Conservation (phyloP, 257 asterid genomes). For the Capsicum rhomboideum region DNA sequence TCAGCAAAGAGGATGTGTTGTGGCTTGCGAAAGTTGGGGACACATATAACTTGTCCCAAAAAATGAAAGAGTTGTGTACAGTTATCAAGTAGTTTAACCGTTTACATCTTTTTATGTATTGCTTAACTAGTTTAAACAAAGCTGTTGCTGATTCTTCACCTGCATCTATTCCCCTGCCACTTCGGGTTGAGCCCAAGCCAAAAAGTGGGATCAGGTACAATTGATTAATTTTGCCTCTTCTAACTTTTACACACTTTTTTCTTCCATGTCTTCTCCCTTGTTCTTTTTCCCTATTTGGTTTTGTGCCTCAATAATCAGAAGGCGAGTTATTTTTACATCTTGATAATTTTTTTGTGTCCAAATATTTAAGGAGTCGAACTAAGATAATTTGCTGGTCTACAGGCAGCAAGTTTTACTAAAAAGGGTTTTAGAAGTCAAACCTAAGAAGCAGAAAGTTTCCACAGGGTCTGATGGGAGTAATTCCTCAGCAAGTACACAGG, state of each 20-base stretch:
- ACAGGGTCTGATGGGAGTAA: slow-evolving; percentile 19
- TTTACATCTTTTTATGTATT: neutral
- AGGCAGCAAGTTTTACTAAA: slow-evolving; percentile 93
- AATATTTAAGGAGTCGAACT: neutral
- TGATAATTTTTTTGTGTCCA: neutral
- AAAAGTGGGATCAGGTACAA: slow-evolving; percentile 83
- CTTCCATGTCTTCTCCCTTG: neutral
- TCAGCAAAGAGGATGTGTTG: neutral
- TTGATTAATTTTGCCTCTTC: neutral
- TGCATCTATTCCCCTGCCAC: slow-evolving; percentile 75
- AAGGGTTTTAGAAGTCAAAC: slow-evolving; percentile 90
- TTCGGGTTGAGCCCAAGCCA: slow-evolving; percentile 92
- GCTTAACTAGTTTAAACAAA: slow-evolving; percentile 56
- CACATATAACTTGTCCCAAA: neutral
- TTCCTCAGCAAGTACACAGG: slow-evolving; percentile 21
- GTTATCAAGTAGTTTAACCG: neutral
- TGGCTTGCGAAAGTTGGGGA: neutral
- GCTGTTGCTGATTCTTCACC: slow-evolving; percentile 86
- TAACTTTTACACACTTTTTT: neutral
- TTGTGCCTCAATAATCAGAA: neutral
- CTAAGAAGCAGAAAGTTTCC: slow-evolving; percentile 52
- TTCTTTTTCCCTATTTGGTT: neutral
- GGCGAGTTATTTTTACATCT: neutral
- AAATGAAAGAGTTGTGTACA: neutral
- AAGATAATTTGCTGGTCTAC: slow-evolving; percentile 3